These are phyloP conservation scores for Athelia psychrophila DNA, from an alignment of 1,284 basidiomycete genomes.

Conservation along the genomic window DNA sequence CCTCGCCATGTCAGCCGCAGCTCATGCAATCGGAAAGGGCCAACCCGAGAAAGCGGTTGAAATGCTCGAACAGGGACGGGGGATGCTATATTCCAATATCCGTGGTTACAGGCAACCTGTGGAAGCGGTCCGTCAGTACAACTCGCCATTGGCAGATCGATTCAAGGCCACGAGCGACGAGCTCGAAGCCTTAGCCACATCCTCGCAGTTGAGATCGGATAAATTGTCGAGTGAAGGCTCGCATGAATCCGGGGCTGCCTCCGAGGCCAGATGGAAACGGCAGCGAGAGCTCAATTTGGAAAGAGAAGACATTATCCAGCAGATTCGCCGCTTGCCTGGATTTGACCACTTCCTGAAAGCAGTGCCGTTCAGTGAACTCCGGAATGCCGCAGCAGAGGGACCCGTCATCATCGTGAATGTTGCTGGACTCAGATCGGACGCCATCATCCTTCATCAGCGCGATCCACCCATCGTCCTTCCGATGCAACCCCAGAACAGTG, in stretches of 20 bases:
- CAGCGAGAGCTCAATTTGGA: slow-evolving; percentile 16
- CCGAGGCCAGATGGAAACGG: slow-evolving; percentile 3
- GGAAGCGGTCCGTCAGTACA: slow-evolving; percentile 15
- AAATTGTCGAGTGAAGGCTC: not conserved
- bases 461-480: slow-evolving; percentile 8
- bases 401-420: slow-evolving; percentile 34
- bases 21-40: slow-evolving; percentile 27
- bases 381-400: slow-evolving; percentile 24
- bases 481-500: slow-evolving; percentile 13
- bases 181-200: slow-evolving; percentile 13
- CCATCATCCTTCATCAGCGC: slow-evolving; percentile 18
- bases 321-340: slow-evolving; percentile 23
- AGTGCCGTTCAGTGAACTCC: slow-evolving; percentile 21
- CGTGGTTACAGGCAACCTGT: slow-evolving; percentile 17
- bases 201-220: slow-evolving; percentile 1
- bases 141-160: slow-evolving; percentile 17
- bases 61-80: slow-evolving; percentile 27
- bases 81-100: slow-evolving; percentile 26
- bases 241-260: not conserved
- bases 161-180: slow-evolving; percentile 19
- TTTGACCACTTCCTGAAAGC: slow-evolving; percentile 25
- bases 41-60: slow-evolving; percentile 32
- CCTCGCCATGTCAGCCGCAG: slow-evolving; percentile 29
- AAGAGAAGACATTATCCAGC: slow-evolving; percentile 17
- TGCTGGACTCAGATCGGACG: slow-evolving; percentile 21